Evolutionary conservation across 139 green algal genomes (phyloP), one percentile per base, ranked within the genome.

Genomic region (Coelastrella sp.): DNA sequence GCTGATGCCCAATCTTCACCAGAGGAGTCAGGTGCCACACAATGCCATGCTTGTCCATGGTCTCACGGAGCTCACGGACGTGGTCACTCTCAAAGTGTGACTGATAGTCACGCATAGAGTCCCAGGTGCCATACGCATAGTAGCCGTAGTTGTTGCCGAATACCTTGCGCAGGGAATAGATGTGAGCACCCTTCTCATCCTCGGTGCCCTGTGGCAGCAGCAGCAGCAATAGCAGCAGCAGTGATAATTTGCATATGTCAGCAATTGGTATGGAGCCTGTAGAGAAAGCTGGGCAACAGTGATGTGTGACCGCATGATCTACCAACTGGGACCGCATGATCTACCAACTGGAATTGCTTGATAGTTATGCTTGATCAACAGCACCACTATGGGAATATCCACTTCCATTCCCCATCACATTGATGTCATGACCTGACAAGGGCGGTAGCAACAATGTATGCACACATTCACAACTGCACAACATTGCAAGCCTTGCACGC

Each of bases 121-220:
- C 73, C 85, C 85, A 89, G 2, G 68, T 89, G 20, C 85, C 85
- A 11, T 89, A 89, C 4, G 85, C 59, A 7, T 65, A 79, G 54
- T 68, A 89, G 73, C 56, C 68, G 4, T 59, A 57, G 85, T 89
- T 89, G 85, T 89, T 75, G n/a, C n/a, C 10, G 19, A 78, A 59
- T 73, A 89, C 68, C 85, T 81, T 81, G 85, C 85, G 85, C 85
- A 89, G 85, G 85, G 68, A 82, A 71, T 81, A 89, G 85, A 81
- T 81, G 73, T 82, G 80, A 8, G 80, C 80, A 83, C 77, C 77
- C 47, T 11, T 13, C 54, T 83, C 77, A 22, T 83, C 7, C 54
- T 83, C 54, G 5, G 47, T 83, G 47, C 6, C 47, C 23, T 60
- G 32, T 59, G 16, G 11, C 23, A 61, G 23, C 23, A 59, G 23